Evolutionary conservation across 2,329 filamentous ascomycete species (phyloP).

Genomic region (Ascochyta pisi): DNA sequence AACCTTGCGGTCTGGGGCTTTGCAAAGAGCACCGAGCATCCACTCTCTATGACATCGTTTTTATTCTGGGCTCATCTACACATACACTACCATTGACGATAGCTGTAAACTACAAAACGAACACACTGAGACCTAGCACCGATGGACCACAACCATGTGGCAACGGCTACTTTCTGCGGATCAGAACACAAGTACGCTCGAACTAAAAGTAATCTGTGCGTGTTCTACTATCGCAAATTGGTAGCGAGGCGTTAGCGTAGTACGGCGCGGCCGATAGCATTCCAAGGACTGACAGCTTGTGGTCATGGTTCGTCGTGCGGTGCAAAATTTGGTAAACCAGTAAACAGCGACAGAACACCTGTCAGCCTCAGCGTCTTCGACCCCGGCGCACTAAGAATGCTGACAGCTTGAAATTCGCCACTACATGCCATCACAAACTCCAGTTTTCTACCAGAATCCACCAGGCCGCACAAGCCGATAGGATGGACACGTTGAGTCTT

Average conservation of each 20-base stretch:
- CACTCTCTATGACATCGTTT: not conserved
- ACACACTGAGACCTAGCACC: not conserved
- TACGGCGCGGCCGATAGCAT: slow-evolving; percentile 44
- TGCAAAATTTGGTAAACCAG: slow-evolving; percentile 1
- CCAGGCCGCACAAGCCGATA: not conserved
- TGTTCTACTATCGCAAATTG: slow-evolving; percentile 12
- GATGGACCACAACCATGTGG: slow-evolving; percentile 10
- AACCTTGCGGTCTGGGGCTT: not conserved
- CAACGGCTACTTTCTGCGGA: not conserved
- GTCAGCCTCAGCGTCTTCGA: not conserved
- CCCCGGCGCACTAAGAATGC: not conserved
- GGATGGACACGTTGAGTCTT: not conserved
- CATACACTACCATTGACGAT: not conserved
- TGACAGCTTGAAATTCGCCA: not conserved
- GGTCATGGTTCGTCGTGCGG: slow-evolving; percentile 8
- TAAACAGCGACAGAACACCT: not conserved
- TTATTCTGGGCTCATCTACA: not conserved
- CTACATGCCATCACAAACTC: not conserved
- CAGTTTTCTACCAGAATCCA: not conserved
- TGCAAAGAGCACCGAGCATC: not conserved
- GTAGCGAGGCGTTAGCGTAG: slow-evolving; percentile 44
- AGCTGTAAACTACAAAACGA: not conserved
- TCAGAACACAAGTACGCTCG: slow-evolving; percentile 2
- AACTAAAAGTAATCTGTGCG: slow-evolving; percentile 1
- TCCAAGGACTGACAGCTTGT: slow-evolving; percentile 22